These are phyloP conservation scores for Lycium barbarum DNA, from an alignment of 257 asterid species.

Conservation along the genomic window DNA sequence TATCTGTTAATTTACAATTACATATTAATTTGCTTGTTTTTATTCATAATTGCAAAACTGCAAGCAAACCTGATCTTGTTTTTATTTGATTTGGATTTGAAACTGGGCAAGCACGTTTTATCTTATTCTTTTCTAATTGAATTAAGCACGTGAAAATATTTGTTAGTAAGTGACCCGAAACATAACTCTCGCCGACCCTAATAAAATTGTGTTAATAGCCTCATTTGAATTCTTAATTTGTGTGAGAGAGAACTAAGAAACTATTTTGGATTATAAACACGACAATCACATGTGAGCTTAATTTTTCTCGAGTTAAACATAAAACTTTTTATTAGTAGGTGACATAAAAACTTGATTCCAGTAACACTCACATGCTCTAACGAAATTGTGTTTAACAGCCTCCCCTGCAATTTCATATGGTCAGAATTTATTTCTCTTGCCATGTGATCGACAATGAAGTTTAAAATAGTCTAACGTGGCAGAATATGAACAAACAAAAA, in stretches of 20 bases:
- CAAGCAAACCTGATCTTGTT: too few species aligned
- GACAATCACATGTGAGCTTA: background rate
- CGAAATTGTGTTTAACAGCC: background rate
- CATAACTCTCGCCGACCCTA: background rate
- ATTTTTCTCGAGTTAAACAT: background rate
- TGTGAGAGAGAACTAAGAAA: background rate
- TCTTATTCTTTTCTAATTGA: too few species aligned
- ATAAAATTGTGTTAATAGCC: background rate
- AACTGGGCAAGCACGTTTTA: too few species aligned
- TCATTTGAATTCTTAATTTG: background rate
- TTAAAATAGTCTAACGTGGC: too few species aligned
- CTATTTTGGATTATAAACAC: background rate
- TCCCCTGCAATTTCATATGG: background rate
- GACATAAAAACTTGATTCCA: background rate
- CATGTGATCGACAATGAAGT: background rate
- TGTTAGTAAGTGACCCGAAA: background rate
- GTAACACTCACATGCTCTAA: background rate
- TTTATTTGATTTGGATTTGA: too few species aligned
- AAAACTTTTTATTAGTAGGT: background rate
- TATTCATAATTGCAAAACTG: too few species aligned
- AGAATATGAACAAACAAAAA: too few species aligned
- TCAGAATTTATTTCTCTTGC: background rate
- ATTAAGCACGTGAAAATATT: too few species aligned
- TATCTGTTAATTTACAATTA: too few species aligned
- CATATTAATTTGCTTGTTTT: too few species aligned